Evolutionary conservation across 345 rosid genomes (phyloP), one percentile per base, ranked within the genome.

Genomic region (Populus deltoides): DNA sequence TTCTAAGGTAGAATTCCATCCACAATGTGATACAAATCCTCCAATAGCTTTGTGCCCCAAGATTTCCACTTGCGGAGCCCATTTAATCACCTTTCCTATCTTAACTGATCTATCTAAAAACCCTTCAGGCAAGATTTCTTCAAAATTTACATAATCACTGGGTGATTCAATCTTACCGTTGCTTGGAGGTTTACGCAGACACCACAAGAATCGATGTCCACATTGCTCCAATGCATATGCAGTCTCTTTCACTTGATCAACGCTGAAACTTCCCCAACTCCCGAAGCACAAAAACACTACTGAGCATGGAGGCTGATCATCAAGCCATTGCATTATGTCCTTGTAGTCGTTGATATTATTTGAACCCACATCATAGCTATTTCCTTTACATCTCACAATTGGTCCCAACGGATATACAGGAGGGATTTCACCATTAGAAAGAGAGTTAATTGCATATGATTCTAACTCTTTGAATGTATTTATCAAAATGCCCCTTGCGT

Each of bases 201-300:
- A 74, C 82, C 82, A 79, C 62, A 79, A 25, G 51, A 79, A 79
- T 3, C 65, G 33, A 29, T 74, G 75, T 5, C 74, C 78, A 22
- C 82, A 59, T 0, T 10, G 10, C 20, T 74, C 82, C 2, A 79
- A 45, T 1, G 73, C 82, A 8, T 8, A 7, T 0, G 78, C 82
- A 24, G 69, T 79, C 41, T 79, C 82, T 27, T 24, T 41, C 24
- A 74, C 74, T 18, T 79, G 82, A 3, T 73, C 77, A 6, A 22
- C 53, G 15, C 39, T 25, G 65, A 74, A 74, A n/a, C 65, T n/a
- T 59, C 82, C 82, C 73, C 27, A 35, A 65, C 78, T 79, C 31
- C 78, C 74, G 25, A 79, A 79, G 25, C 82, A 79, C 17, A 79
- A 65, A 43, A 79, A 79, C 63, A 79, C 70, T 3, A 79, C 78